These are phyloP conservation scores for Candida mattraensis DNA, from an alignment of 805 yeast genomes.

Conservation along the genomic window DNA sequence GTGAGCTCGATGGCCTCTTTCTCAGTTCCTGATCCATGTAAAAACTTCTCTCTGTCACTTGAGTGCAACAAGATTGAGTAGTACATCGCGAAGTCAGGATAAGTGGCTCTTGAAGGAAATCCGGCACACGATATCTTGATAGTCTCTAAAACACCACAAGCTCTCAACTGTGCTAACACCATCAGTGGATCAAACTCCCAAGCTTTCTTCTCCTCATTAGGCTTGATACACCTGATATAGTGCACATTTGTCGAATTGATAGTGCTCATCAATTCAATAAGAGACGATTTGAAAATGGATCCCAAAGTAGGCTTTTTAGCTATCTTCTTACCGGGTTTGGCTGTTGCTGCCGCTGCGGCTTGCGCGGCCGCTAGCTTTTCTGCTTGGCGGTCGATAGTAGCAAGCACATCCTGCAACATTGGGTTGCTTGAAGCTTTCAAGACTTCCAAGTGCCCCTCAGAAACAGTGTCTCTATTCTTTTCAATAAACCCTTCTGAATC, in stretches of 20 bases:
- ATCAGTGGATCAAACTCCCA: conserved; percentile 95
- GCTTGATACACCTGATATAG: conserved; percentile 95
- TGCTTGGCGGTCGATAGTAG: conserved; percentile 59
- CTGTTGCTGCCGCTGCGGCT: conserved; percentile 34
- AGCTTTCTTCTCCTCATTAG: conserved; percentile 89
- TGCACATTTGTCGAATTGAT: conserved; percentile 94
- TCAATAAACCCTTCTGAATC: conserved; percentile 94
- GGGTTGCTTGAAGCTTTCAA: conserved; percentile 67
- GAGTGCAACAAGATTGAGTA: conserved; percentile 83
- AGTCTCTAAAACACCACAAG: conserved; percentile 98
- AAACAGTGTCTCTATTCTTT: conserved; percentile 95
- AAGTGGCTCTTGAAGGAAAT: conserved; percentile 95
- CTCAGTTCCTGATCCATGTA: conserved; percentile 50
- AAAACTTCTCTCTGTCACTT: conserved; percentile 60
- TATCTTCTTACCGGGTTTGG: conserved; percentile 37
- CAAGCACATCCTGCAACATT: conserved; percentile 63
- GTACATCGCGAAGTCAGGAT: conserved; percentile 87
- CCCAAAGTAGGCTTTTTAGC: conserved; percentile 90
- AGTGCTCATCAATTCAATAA: conserved; percentile 89
- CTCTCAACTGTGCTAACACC: conserved; percentile 94
- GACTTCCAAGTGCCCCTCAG: conserved; percentile 91
- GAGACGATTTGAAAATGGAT: conserved; percentile 86
- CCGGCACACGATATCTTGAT: conserved; percentile 97
- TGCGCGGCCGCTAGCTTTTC: conserved; percentile 39
- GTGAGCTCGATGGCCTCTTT: conserved; percentile 65